These are phyloP conservation scores for Solidago caesia DNA, from an alignment of 129 eudicot genomes.

Conservation along the genomic window DNA sequence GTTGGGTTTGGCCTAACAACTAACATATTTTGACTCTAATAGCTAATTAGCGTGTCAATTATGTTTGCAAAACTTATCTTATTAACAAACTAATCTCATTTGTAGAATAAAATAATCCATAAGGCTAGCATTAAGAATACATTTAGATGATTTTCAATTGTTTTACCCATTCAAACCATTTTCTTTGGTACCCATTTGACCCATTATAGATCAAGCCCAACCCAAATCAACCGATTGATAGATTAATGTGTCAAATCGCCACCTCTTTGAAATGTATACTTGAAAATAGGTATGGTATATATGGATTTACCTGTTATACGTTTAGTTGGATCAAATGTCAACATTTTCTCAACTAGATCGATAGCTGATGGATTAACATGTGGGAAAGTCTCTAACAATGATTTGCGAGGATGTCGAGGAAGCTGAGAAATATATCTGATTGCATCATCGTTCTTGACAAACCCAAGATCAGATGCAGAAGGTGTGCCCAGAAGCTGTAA, in stretches of 20 bases:
- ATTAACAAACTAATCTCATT: too few relatives aligned
- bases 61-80: too few relatives aligned
- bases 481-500: constrained; percentile 81
- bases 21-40: too few relatives aligned
- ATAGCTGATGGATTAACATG: constrained; percentile 78
- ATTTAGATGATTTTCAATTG: too few relatives aligned
- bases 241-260: neutral
- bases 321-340: constrained; percentile 71
- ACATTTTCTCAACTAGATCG: constrained; percentile 82
- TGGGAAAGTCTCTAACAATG: constrained; percentile 56
- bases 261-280: neutral
- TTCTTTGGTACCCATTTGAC: neutral
- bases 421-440: constrained; percentile 73
- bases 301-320: constrained; percentile 67
- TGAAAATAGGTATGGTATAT: neutral
- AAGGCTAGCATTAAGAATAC: too few relatives aligned
- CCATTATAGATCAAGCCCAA: neutral
- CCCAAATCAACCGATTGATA: neutral
- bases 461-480: constrained; percentile 70
- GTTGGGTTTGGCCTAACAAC: too few relatives aligned
- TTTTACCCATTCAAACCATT: neutral
- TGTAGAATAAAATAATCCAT: too few relatives aligned
- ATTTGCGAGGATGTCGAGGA: constrained; percentile 64
- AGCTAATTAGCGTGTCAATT: too few relatives aligned
- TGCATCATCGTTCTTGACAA: constrained; percentile 67